Conservation (phyloP, 2,329 filamentous ascomycete genomes). For the Cercospora sesami region DNA sequence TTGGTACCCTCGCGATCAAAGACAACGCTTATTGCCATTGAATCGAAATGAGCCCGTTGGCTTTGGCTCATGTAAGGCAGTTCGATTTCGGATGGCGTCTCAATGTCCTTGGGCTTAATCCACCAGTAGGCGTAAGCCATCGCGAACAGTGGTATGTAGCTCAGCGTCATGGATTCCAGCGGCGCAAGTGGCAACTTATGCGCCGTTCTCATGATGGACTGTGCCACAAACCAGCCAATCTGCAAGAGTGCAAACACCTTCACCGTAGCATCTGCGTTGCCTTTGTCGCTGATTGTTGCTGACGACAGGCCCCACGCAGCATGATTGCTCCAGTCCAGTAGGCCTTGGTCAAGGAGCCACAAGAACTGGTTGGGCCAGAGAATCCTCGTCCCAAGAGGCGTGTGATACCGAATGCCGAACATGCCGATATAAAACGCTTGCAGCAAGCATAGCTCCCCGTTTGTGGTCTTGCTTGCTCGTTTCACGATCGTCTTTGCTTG, state of each 20-base stretch:
- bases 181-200: constrained; percentile 40
- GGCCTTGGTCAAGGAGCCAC: constrained; percentile 36
- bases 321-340: constrained; percentile 36
- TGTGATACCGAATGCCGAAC: constrained; percentile 39
- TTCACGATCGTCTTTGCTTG: constrained; percentile 37
- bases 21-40: constrained; percentile 31
- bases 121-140: constrained; percentile 43
- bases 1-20: constrained; percentile 36
- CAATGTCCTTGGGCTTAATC: constrained; percentile 42
- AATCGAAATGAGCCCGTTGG: constrained; percentile 32
- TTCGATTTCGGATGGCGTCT: constrained; percentile 36
- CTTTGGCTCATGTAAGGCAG: constrained; percentile 34
- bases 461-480: constrained; percentile 30
- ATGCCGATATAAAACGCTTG: constrained; percentile 42
- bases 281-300: constrained; percentile 38
- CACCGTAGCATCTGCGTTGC: constrained; percentile 38
- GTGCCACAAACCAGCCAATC: constrained; percentile 39
- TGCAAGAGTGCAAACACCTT: constrained; percentile 37
- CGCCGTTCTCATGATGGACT: constrained; percentile 36
- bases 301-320: constrained; percentile 33
- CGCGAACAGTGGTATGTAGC: constrained; percentile 41
- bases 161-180: constrained; percentile 42
- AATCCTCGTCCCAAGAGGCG: constrained; percentile 29
- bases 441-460: constrained; percentile 33
- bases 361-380: constrained; percentile 41